Evolutionary conservation across 441 rosid genomes (phyloP).

Genomic region (Mallotus japonicus): DNA sequence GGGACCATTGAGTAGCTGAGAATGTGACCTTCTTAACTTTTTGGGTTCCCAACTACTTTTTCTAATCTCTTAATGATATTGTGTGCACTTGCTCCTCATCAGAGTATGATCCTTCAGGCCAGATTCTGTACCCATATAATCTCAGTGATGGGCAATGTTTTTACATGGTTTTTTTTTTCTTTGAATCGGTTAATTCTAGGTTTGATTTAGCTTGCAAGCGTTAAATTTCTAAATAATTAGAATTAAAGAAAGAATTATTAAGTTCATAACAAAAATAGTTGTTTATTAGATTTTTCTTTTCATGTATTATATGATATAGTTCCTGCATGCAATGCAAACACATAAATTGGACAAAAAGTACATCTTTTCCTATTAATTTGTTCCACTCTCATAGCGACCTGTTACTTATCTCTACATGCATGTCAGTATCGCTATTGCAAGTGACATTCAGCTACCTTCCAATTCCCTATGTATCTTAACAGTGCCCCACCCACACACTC

Average conservation of each 20-base stretch:
- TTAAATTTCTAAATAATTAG: no score
- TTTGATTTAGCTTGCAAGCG: no score
- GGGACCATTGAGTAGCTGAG: constrained; percentile 13
- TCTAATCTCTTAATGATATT: background rate
- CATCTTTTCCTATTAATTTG: constrained; percentile 3
- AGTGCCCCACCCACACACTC: background rate
- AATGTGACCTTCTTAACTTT: background rate
- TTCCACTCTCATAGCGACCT: background rate
- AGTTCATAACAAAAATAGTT: no score
- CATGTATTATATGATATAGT: no score
- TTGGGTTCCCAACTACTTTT: constrained; percentile 23
- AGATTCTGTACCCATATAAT: no score
- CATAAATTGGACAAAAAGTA: background rate
- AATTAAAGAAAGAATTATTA: no score
- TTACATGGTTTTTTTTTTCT: no score
- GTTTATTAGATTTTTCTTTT: no score
- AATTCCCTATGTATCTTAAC: background rate
- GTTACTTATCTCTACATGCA: background rate
- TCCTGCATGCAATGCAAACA: background rate
- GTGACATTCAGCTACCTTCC: background rate
- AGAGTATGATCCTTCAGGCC: no score
- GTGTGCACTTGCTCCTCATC: background rate
- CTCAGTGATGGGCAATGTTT: no score
- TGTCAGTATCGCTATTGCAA: background rate
- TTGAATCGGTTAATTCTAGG: no score